phyloP scores from a whole-genome alignment of 768 basidiomycete species.

The Mycena chlorophos region DNA sequence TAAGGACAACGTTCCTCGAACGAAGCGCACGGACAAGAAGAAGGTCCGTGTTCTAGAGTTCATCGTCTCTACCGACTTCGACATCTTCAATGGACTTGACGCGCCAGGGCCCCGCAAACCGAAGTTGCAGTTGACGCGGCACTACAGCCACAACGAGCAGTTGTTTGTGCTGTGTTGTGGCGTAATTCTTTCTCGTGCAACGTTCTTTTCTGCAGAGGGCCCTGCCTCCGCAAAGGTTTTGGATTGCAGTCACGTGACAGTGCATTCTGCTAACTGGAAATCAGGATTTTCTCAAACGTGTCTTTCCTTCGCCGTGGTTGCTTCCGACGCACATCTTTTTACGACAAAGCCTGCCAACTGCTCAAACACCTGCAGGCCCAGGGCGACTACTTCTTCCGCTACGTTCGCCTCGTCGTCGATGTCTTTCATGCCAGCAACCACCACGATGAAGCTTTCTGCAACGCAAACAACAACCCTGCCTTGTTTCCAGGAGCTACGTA shows the following conservation, averaged over 20 bases:
- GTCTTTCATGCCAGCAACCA: constrained; percentile 29
- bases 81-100: background rate
- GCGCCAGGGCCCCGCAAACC: background rate
- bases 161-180: constrained; percentile 20
- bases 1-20: background rate
- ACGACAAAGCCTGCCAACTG: constrained; percentile 27
- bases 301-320: constrained; percentile 14
- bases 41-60: too few species aligned
- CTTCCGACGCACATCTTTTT: constrained; percentile 20
- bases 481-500: constrained; percentile 11
- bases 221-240: constrained; percentile 15
- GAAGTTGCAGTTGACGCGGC: background rate
- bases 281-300: constrained; percentile 16
- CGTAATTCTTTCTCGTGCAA: constrained; percentile 16
- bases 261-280: background rate
- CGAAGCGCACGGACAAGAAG: constrained; percentile 8
- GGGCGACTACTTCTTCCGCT: constrained; percentile 15
- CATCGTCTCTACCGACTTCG: background rate
- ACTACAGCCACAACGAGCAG: constrained; percentile 23
- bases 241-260: background rate
- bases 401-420: constrained; percentile 21
- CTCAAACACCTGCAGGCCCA: constrained; percentile 9
- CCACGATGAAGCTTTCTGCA: constrained; percentile 25
- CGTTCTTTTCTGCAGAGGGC: constrained; percentile 17
- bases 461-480: constrained; percentile 30